These are phyloP conservation scores for Pseudopediastrum boryanum DNA, from an alignment of 139 green algal species.

Conservation along the genomic window DNA sequence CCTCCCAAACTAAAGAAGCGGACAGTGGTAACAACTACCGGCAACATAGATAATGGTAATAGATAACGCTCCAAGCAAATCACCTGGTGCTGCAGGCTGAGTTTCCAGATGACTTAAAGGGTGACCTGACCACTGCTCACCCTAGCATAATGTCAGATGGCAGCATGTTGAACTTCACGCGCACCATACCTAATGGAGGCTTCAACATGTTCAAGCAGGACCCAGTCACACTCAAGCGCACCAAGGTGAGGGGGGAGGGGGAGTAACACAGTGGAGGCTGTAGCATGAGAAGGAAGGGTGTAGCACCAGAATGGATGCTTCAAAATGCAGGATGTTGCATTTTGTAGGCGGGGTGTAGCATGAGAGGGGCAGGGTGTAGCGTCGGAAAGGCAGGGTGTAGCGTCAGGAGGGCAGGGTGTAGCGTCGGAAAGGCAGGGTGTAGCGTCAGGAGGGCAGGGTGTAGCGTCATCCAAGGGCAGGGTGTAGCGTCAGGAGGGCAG, in stretches of 20 bases:
- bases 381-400: too few relatives aligned
- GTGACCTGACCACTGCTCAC: constrained; percentile 77
- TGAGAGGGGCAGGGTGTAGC: too few relatives aligned
- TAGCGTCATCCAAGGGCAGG: too few relatives aligned
- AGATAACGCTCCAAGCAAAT: neutral
- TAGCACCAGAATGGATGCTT: too few relatives aligned
- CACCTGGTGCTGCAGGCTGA: neutral
- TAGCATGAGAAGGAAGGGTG: too few relatives aligned
- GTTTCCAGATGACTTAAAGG: constrained; percentile 31
- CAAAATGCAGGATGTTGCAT: too few relatives aligned
- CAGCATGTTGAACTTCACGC: constrained; percentile 70
- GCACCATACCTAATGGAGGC: constrained; percentile 50
- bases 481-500: too few relatives aligned
- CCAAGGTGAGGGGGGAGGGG: neutral
- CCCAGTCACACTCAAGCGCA: constrained; percentile 44
- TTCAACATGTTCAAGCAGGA: constrained; percentile 56
- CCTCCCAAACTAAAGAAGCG: neutral
- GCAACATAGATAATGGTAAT: neutral
- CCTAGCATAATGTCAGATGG: constrained; percentile 59
- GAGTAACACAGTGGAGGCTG: too few relatives aligned
- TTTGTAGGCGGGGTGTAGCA: too few relatives aligned
- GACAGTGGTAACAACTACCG: neutral
- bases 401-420: too few relatives aligned
- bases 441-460: too few relatives aligned
- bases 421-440: too few relatives aligned